Base-by-base conservation (phyloP, 345 rosid species). In the Xanthoceras sorbifolium region DNA sequence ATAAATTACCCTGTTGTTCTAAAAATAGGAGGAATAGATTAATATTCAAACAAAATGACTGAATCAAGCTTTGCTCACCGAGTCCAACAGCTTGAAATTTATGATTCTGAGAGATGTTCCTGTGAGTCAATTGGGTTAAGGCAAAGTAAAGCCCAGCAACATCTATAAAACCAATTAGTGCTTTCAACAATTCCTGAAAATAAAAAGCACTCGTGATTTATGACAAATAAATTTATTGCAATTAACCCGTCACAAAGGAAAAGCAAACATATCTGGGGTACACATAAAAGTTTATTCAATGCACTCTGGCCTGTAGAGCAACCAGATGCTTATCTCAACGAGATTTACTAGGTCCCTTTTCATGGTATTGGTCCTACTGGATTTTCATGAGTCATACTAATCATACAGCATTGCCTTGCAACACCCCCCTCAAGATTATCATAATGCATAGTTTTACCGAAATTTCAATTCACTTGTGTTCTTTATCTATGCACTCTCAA, bases 1-100 rank as follows among this genome's bases (percentile, higher is more conserved):
- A 7, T 31, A 29, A 14, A 57, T n/a, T 23, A 23, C 62, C 61
- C 10, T 57, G 22, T 22, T 57, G 23, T 6, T 9, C 12, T 57
- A 57, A 50, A 46, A 32, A 1, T 29, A 28, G 31, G 4, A 28
- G 38, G 42, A 6, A 28, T n/a, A 22, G 9, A 42, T 9, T 20
- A 8, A 28, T 15, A 50, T 64, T 50, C 44, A 31, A 40, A 69
- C 64, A 32, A 77, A 72, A 72, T 31, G 55, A 71, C 55, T 29
- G n/a, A 14, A 52, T 62, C 70, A 84, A 72, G 40, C 18, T 55
- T 42, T 28, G 83, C 95, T 78, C 83, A 95, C 99, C 98, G 23
- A 95, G 95, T 23, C 99, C 99, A 79, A 95, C 96, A 48, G 99
- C 98, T 75, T 95, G 99, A 84, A 93, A 94, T 85, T 94, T 94